Base-by-base conservation (phyloP, 768 basidiomycete genomes). In the Fomitopsis serialis region DNA sequence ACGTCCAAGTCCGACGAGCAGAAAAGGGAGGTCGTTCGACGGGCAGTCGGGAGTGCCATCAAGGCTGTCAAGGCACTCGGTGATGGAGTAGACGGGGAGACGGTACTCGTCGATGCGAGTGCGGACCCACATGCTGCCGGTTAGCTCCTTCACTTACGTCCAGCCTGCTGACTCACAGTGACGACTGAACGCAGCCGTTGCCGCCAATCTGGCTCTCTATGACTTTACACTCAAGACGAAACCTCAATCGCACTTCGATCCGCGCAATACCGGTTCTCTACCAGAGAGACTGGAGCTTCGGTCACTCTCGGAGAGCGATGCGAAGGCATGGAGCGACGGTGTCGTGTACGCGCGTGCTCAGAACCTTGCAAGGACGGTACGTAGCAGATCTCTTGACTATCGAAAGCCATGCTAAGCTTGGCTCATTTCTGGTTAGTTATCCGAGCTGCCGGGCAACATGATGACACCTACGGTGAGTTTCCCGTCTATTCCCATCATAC, bases 381-480 rank as follows among this genome's bases (percentile, higher is more conserved):
- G 76, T 54, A 12, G 47, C 44, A 42, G 42, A 5, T 42, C 5
- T 32, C 5, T 6, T 32, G 29, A 32, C 29, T 25, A 17, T 17
- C 17, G 40, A 42, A 7, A 45, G 17, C 46, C 10, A 12, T 23
- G 25, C 46, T 47, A 17, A 17, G 24, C 24, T 5, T 32, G 29
- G 10, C 10, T 45, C 11, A 45, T 45, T 21, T 17, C 50, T 23
- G 3, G 40, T 7, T 65, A 91, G 87, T 75, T 94, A 45, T 85
- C 81, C 82, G 92, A 94, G 68, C 70, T 89, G 5, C 92, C 92
- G 48, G 91, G 81, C 1, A 94, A 94, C 66, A 81, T 92, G 68
- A 73, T 91, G 74, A 92, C 90, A 1, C 92, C 91, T 9, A 90
- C 89, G 13, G 85, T 85, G 61, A 42, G 76, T 66, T 48, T 32